phyloP scores from a whole-genome alignment of 225 moss, liverwort and hornwort genomes.

The Bryoerythrophyllum caledonicum region DNA sequence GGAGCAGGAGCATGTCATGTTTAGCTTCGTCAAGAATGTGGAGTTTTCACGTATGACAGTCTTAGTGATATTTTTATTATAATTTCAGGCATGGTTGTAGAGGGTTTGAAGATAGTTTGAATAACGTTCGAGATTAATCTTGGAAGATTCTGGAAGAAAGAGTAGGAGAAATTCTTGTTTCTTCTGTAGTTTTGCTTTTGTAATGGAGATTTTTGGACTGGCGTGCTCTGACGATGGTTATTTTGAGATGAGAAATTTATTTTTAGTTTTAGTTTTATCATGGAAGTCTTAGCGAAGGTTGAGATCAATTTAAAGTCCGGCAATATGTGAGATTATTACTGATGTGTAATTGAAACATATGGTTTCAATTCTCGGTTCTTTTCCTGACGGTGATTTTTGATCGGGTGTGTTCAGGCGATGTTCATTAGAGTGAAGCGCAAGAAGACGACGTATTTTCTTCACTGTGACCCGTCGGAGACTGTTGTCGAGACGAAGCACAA shows the following conservation, averaged over 20 bases:
- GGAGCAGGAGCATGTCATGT: constrained; percentile 4
- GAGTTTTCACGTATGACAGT: neutral
- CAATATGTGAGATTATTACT: neutral
- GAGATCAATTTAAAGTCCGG: neutral
- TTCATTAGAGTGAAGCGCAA: constrained; percentile 95
- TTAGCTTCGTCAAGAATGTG: neutral
- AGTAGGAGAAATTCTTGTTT: neutral
- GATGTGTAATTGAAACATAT: neutral
- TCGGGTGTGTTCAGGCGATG: constrained; percentile 73
- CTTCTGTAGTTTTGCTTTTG: neutral
- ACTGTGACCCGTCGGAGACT: constrained; percentile 93
- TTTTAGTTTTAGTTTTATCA: neutral
- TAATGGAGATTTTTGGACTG: constrained; percentile 16
- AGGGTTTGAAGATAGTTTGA: neutral
- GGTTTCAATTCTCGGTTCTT: neutral
- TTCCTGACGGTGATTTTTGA: constrained; percentile 12
- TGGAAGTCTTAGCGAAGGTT: neutral
- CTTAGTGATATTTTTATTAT: neutral
- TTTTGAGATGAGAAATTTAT: neutral
- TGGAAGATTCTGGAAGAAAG: neutral
- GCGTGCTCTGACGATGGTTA: constrained; percentile 45
- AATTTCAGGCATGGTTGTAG: neutral
- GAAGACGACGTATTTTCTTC: constrained; percentile 91
- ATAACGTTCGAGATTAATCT: neutral
- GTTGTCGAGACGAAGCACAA: constrained; percentile 89